Base-by-base conservation (phyloP, 1,139 yeast genomes). In the Protomyces inouyei region DNA sequence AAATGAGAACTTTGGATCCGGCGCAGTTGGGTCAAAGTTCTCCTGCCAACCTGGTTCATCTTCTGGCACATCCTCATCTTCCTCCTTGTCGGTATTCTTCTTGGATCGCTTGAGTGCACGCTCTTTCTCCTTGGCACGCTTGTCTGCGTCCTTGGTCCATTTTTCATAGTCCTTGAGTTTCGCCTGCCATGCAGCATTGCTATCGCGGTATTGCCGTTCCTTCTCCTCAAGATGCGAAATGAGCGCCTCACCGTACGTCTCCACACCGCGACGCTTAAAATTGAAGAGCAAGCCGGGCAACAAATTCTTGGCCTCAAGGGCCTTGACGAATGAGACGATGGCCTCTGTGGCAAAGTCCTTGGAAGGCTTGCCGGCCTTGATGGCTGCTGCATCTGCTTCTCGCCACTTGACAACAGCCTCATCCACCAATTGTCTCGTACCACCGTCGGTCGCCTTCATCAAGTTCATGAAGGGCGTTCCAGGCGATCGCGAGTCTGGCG, bases 1-100 rank as follows among this genome's bases (percentile, higher is more conserved):
- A 55, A 64, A 64, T n/a, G 66, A 64, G 3, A 60, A 64, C 36
- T 64, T 60, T 21, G 66, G 64, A 18, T 60, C 61, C n/a, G 66
- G 66, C 14, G 61, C 66, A 8, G 57, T 56, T 6, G 66, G 66
- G 48, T 64, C 66, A 38, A 64, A 64, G 12, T 53, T 54, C 35
- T 64, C 66, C 25, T 57, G 61, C 66, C 66, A 64, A 2, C 57
- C 53, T 25, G 52, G 55, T 28, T 64, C 66, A 21, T 61, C 66
- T 25, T 59, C 64, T 28, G 61, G 61, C 14, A 57, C 61, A 23
- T 64, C 61, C 10, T 64, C 66, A 38, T 60, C 61, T 28, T 52
- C 56, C 14, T 28, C 45, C 55, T 64, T 64, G 43, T 64, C 64
- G n/a, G 60, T 57, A n/a, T 60, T 59, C 53, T 59, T 59, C 45